Conservation (phyloP, 441 rosid genomes). For the Adansonia rubrostipa region DNA sequence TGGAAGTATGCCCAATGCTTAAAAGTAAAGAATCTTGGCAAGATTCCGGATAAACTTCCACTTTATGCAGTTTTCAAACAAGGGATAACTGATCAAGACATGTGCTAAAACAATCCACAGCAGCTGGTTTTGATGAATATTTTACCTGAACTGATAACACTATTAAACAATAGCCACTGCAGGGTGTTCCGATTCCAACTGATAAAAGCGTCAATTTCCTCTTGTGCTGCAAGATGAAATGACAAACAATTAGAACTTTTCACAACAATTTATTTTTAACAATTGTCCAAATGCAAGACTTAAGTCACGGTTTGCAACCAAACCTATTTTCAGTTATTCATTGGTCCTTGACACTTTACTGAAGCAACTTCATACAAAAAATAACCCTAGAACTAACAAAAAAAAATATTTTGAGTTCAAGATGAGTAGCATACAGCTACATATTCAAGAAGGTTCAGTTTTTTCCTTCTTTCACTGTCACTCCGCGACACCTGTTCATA, state of each 20-base stretch:
- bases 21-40: constrained; percentile 10
- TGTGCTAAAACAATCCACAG: neutral
- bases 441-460: constrained; percentile 76
- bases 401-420: constrained; percentile 25
- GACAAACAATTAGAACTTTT: constrained; percentile 29
- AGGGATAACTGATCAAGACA: constrained; percentile 3
- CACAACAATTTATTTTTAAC: constrained; percentile 7
- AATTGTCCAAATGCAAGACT: constrained; percentile 1
- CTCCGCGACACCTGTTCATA: constrained; percentile 62
- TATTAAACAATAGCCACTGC: constrained; percentile 80
- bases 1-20: neutral
- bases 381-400: constrained; percentile 30
- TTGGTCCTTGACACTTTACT: neutral
- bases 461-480: constrained; percentile 84
- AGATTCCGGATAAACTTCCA: neutral
- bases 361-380: constrained; percentile 1
- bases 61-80: neutral
- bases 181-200: constrained; percentile 74
- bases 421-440: constrained; percentile 80
- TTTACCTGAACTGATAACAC: constrained; percentile 73
- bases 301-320: neutral
- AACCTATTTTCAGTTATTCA: constrained; percentile 14
- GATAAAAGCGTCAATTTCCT: constrained; percentile 79
- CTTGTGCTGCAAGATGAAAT: constrained; percentile 58
- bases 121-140: constrained; percentile 9